phyloP scores from a whole-genome alignment of 495 filamentous ascomycete species.

The Lasiosphaeris hirsuta region DNA sequence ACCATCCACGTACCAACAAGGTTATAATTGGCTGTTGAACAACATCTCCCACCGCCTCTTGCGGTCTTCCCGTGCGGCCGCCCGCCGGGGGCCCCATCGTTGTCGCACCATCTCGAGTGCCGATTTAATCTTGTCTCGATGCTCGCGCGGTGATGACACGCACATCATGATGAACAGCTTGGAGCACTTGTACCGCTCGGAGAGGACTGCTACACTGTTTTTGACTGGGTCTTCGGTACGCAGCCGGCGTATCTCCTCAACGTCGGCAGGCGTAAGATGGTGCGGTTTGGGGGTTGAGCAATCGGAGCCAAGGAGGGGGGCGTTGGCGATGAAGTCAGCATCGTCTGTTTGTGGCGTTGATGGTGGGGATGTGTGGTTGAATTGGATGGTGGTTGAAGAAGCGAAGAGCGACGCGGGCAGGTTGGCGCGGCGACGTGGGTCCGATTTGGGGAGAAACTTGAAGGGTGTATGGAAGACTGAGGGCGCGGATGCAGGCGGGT shows the following conservation, averaged over 20 bases:
- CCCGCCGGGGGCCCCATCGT: slow-evolving; percentile 69
- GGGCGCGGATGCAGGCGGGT: slow-evolving; percentile 83
- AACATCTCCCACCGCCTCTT: slow-evolving; percentile 61
- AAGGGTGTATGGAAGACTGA: slow-evolving; percentile 81
- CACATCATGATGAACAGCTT: slow-evolving; percentile 67
- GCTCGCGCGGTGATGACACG: slow-evolving; percentile 37
- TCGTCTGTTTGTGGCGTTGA: neutral
- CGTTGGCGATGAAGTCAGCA: neutral
- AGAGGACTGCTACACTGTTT: slow-evolving; percentile 70
- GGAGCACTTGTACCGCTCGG: slow-evolving; percentile 73
- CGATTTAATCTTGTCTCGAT: slow-evolving; percentile 35
- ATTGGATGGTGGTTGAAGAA: slow-evolving; percentile 19
- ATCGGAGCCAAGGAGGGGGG: slow-evolving; percentile 7
- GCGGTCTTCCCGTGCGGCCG: slow-evolving; percentile 71
- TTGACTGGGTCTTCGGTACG: slow-evolving; percentile 61
- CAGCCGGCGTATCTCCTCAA: slow-evolving; percentile 75
- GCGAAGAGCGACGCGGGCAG: slow-evolving; percentile 40
- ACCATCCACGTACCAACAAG: too few relatives aligned
- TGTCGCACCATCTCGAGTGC: slow-evolving; percentile 57
- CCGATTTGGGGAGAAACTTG: slow-evolving; percentile 80
- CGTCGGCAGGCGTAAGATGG: slow-evolving; percentile 68
- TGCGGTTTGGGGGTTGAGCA: slow-evolving; percentile 39
- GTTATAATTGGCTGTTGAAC: slow-evolving; percentile 47
- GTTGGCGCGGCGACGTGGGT: slow-evolving; percentile 59
- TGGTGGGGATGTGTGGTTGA: neutral